A percentile compares a stretch with the other conserved stretches of the same genome.
Evolutionary conservation across 768 basidiomycete genomes (phyloP).

Genomic region (Lactarius deliciosus): DNA sequence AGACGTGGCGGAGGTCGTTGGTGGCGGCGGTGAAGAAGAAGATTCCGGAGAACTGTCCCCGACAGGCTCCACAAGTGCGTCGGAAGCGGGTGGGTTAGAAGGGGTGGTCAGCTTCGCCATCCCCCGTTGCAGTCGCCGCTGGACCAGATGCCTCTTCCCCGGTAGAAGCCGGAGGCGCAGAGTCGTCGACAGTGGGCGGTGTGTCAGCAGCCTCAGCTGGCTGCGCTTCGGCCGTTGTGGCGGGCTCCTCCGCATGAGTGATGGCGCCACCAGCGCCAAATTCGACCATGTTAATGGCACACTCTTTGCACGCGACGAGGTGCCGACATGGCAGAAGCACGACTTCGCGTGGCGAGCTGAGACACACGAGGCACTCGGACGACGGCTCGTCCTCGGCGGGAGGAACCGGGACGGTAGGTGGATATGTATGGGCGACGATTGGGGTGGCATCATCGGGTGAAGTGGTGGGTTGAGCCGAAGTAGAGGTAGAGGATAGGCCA

Average conservation of each 20-base stretch:
- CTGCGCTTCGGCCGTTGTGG: conserved; percentile 35
- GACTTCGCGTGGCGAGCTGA: conserved; percentile 86
- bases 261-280: conserved; percentile 92
- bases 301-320: conserved; percentile 93
- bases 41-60: conserved; percentile 21
- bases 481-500: conserved; percentile 64
- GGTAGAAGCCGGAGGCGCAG: conserved; percentile 33
- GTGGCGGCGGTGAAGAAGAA: not conserved
- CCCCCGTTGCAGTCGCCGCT: not conserved
- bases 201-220: conserved; percentile 34
- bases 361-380: conserved; percentile 89
- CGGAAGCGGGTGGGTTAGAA: not conserved
- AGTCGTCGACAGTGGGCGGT: conserved; percentile 11
- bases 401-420: conserved; percentile 40
- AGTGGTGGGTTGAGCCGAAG: conserved; percentile 35
- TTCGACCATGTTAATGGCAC: conserved; percentile 96
- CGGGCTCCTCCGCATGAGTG: conserved; percentile 50
- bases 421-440: conserved; percentile 49
- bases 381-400: conserved; percentile 65
- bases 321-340: conserved; percentile 92
- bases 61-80: conserved; percentile 23
- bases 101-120: not conserved
- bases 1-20: conserved; percentile 25
- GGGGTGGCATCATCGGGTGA: conserved; percentile 41
- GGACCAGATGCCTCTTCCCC: conserved; percentile 7